Base-by-base conservation (phyloP, 2,329 filamentous ascomycete genomes). In the Blastomyces gilchristii region DNA sequence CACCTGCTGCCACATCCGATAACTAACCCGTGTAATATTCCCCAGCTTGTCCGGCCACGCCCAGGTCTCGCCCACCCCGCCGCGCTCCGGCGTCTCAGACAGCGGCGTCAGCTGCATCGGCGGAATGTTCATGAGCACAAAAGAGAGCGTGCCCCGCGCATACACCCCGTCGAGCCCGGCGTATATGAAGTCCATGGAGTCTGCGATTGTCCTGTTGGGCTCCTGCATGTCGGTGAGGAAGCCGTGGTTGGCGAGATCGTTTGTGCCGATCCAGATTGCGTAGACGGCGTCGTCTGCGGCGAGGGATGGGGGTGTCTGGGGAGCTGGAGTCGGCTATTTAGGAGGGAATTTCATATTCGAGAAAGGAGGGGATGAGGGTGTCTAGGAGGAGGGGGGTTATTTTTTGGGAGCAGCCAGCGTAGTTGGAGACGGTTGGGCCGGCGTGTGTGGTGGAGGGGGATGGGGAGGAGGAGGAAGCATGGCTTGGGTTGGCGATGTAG, bases 231-330 rank as follows among this genome's bases (percentile, higher is more conserved):
- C 87, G 4, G 81, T 84, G 43, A 92, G 72, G 70, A 91, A 87
- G 11, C 82, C 87, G 59, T 80, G 74, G 63, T 78, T 80, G 28
- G 88, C 88, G 9, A 93, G 77, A 69, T 93, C 89, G 70, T 93
- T 93, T 37, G 88, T 91, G 2, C 89, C 89, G 69, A 92, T 91
- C 87, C 87, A 92, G 60, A 92, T 81, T 0, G 85, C 81, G 69
- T 91, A 92, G 2, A 90, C 84, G 0, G 88, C 89, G 66, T 86
- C 85, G 43, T 82, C 74, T 1, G 81, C 68, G 1, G 77, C 79
- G 3, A 7, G 31, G 31, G 31, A 82, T 73, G 69, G 76, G 71
- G 57, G 58, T 58, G 11, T 64, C 50, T 0, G 66, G 67, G 1
- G 57, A 49, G 8, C 67, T 65, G 39, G 62, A 70, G 60, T 75